Conservation (phyloP, 1,139 yeast genomes). For the Magnusiomyces fungicola region DNA sequence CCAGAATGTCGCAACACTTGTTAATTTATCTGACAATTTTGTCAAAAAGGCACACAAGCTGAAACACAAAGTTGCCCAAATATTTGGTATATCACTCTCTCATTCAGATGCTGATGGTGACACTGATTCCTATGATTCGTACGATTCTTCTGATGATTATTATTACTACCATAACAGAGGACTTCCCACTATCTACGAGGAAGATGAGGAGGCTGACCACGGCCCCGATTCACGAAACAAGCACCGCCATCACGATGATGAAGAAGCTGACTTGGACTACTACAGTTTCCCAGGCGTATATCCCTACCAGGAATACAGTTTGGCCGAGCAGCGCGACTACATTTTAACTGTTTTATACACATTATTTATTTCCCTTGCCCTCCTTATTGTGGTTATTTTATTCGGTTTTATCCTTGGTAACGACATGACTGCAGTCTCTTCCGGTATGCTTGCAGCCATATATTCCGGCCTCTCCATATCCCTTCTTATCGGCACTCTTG, state of each 20-base stretch:
- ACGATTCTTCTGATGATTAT: not conserved
- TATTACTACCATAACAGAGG: constrained; percentile 5
- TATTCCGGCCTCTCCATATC: constrained; percentile 33
- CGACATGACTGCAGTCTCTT: constrained; percentile 25
- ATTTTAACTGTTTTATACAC: constrained; percentile 43
- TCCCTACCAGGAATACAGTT: not conserved
- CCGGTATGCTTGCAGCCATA: constrained; percentile 21
- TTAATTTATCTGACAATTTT: constrained; percentile 22
- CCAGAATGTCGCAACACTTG: constrained; percentile 31
- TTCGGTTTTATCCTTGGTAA: constrained; percentile 40
- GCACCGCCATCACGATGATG: not conserved
- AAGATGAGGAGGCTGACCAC: constrained; percentile 11
- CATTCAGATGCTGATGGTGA: constrained; percentile 18
- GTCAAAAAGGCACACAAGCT: constrained; percentile 17
- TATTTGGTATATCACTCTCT: not conserved
- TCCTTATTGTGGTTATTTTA: constrained; percentile 42
- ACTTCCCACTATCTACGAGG: constrained; percentile 10
- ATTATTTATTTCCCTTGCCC: constrained; percentile 37
- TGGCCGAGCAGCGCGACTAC: constrained; percentile 36
- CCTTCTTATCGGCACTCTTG: constrained; percentile 32
- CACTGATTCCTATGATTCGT: constrained; percentile 7
- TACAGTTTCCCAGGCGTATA: constrained; percentile 2
- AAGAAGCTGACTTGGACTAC: constrained; percentile 7
- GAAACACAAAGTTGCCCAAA: constrained; percentile 7
- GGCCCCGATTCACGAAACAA: not conserved